A percentile compares a stretch with the other conserved stretches of the same genome.
Conservation (phyloP, 768 basidiomycete genomes). For the Phlebiopsis gigantea region DNA sequence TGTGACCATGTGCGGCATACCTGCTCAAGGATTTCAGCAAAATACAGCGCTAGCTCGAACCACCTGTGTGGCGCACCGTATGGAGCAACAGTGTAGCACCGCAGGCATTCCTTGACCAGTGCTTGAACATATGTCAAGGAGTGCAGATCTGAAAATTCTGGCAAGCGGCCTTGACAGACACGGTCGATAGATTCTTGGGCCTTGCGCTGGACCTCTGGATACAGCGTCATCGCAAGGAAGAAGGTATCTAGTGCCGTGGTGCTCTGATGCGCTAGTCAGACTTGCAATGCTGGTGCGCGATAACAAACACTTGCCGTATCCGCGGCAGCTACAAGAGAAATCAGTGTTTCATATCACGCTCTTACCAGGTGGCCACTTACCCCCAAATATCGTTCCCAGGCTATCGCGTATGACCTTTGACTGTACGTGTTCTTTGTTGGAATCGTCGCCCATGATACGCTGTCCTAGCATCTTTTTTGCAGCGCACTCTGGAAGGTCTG, state of each 20-base stretch:
- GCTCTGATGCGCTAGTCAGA: not conserved
- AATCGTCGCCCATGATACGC: too few species aligned
- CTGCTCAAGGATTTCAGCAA: not conserved
- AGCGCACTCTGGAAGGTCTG: too few species aligned
- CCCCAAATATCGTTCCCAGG: too few species aligned
- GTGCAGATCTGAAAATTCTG: slow-evolving; percentile 8
- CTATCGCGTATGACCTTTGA: too few species aligned
- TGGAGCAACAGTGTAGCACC: slow-evolving; percentile 33
- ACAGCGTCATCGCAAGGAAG: slow-evolving; percentile 12
- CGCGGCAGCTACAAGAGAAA: not conserved
- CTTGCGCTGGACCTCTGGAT: slow-evolving; percentile 6
- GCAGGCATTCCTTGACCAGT: slow-evolving; percentile 21
- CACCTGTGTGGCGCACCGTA: slow-evolving; percentile 18
- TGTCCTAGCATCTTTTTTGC: too few species aligned
- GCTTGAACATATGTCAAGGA: slow-evolving; percentile 18
- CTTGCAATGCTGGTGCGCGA: not conserved
- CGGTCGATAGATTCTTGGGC: slow-evolving; percentile 9
- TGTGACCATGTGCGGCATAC: slow-evolving; percentile 16
- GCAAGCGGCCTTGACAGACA: slow-evolving; percentile 10
- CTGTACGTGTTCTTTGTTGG: too few species aligned
- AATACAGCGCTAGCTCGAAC: not conserved
- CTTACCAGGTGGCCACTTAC: too few species aligned
- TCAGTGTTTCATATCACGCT: too few species aligned
- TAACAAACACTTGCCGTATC: not conserved
- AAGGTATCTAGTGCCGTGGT: slow-evolving; percentile 26